Conservation (phyloP, 2,329 filamentous ascomycete species). For the Neofusicoccum laricinum region DNA sequence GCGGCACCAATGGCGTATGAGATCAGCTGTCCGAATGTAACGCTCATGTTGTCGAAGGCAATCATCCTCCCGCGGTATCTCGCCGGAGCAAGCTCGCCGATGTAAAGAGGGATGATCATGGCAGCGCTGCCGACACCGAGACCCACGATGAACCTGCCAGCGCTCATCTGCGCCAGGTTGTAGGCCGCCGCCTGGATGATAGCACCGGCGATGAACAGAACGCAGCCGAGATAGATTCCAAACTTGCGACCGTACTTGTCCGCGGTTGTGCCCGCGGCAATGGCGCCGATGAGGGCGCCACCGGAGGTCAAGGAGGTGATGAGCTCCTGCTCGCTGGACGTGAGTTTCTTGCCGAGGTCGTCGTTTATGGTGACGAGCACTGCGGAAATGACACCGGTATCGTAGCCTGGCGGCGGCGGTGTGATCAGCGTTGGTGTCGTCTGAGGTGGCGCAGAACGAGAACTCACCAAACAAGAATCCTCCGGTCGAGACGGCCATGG, state of each 20-base stretch:
- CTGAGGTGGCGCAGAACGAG: no score
- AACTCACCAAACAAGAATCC: conserved; percentile 21
- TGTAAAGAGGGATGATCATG: conserved; percentile 32
- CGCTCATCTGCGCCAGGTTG: conserved; percentile 26
- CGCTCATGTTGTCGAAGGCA: conserved; percentile 39
- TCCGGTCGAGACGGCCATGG: conserved; percentile 20
- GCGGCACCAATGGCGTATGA: conserved; percentile 33
- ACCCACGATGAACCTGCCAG: conserved; percentile 31
- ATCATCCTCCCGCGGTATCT: conserved; percentile 37
- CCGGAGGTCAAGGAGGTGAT: conserved; percentile 39
- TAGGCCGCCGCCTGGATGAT: conserved; percentile 29
- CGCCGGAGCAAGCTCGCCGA: conserved; percentile 24
- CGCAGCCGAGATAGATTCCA: conserved; percentile 23
- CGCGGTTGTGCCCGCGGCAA: conserved; percentile 36
- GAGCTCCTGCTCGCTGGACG: conserved; percentile 32
- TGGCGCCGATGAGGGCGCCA: conserved; percentile 37
- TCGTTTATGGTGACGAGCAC: conserved; percentile 36
- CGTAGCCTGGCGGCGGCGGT: conserved; percentile 24
- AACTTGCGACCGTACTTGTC: conserved; percentile 33
- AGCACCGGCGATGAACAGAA: conserved; percentile 27
- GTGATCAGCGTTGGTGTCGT: not conserved
- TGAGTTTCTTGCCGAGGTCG: conserved; percentile 5
- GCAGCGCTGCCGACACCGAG: conserved; percentile 30
- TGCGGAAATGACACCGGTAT: conserved; percentile 38
- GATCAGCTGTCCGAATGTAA: conserved; percentile 30